Evolutionary conservation across 2,329 filamentous ascomycete genomes (phyloP), one percentile per base, ranked within the genome.

Genomic region (Fusarium pilosicola): DNA sequence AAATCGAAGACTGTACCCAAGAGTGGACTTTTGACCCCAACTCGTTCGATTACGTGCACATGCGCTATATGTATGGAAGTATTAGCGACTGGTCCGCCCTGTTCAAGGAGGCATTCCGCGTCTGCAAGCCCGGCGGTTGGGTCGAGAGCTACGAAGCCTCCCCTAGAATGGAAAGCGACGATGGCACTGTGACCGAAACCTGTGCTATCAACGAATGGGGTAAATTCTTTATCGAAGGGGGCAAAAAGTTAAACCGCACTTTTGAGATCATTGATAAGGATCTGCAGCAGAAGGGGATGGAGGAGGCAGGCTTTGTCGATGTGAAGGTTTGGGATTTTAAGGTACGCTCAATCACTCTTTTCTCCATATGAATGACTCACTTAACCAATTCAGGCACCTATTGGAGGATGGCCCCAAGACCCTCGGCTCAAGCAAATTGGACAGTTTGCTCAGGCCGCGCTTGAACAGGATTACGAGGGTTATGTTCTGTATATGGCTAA

Each of bases 11-110:
- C 79, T 71, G 79, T 65, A 69, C 79, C 52, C 61, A 79, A 68
- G 42, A 76, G 24, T 81, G 80, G 80, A 81, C 79, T 2, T 81
- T 76, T 7, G 49, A 64, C 5, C 57, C 61, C 1, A 56, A 71
- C 52, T 80, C 84, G 13, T 89, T 90, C 74, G 89, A 92, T 79
- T 89, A 87, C 68, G 87, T 92, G 42, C 90, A 92, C 75, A 87
- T 88, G 15, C 86, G 88, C 38, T 84, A 88, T 70, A 81, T 92
- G 65, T 82, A 86, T 1, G 90, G 90, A 48, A 86, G 86, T 63
- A 86, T 92, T 60, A 80, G 82, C 7, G 89, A 90, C 70, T 91
- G 89, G 81, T 83, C 84, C 32, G 83, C 85, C 15, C 79, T 91
- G 11, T 85, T 91, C 65, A 80, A 80, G 39, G 86, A 88, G 61